Base-by-base conservation (phyloP, 163 green algal species). In the Trebouxiophyceae sp. region DNA sequence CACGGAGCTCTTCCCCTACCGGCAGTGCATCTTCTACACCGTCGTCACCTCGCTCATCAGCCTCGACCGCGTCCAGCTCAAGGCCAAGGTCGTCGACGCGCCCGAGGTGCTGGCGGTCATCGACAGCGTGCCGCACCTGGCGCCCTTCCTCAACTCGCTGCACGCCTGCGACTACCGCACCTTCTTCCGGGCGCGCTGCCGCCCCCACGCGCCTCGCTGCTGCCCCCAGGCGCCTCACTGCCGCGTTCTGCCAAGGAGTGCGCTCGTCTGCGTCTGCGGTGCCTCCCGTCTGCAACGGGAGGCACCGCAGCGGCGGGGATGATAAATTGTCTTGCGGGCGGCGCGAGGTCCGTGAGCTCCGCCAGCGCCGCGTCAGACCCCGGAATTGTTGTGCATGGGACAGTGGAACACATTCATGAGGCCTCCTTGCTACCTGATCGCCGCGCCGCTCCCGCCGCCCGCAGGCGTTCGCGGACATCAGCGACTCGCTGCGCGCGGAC, bases 81-180 rank as follows among this genome's bases (percentile, higher is more conserved):
- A 90, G 58, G 60, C 67, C 31, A 86, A 87, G 65, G 79, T 86
- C 45, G 83, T 99, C n/a, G 91, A 98, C 69, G 84, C 87, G 5
- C 93, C 93, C 19, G 95, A 99, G 81, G 85, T 99, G 33, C 79
- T 97, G 67, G 81, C 88, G 5, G 92, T 97, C 20, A 96, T 98
- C 45, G 84, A 88, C 64, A 55, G 84, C 62, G 79, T 95, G 32
- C 91, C 93, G 0, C 74, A 91, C 67, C 69, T 96, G 24, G 45
- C 61, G 24, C 29, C 76, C 44, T 93, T 96, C 66, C 76, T 98
- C 20, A 89, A 93, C 69, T 81, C 86, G 16, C 76, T 99, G 30
- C 90, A 99, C 76, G 56, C 73, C 50, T 98, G 91, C 84, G 71
- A 90, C 33, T 99, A 99, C 78, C 73, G 72, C 20, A 70, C 83